Evolutionary conservation across 768 basidiomycete species (phyloP).

Genomic region (Phanerodontia chrysosporium): DNA sequence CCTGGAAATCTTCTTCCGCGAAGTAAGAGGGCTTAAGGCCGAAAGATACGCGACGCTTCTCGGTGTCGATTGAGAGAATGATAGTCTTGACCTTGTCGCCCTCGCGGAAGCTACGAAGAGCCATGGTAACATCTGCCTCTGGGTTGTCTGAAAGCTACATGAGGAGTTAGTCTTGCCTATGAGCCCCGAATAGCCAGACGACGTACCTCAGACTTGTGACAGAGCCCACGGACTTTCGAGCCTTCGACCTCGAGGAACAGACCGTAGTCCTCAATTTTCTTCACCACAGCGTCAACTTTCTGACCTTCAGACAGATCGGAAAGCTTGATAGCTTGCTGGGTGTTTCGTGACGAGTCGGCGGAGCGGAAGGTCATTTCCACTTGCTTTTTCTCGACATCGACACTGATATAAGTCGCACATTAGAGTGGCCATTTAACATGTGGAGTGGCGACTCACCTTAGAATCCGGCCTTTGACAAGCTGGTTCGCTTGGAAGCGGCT

Average conservation of each 20-base stretch:
- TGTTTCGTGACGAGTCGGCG: conserved; percentile 39
- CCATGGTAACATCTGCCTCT: conserved; percentile 72
- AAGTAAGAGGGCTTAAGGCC: conserved; percentile 89
- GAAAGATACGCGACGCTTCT: conserved; percentile 77
- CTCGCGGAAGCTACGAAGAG: conserved; percentile 77
- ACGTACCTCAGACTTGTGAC: conserved; percentile 87
- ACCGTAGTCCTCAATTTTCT: conserved; percentile 82
- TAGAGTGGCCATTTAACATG: neutral
- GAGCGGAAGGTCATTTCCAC: conserved; percentile 90
- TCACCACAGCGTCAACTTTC: conserved; percentile 75
- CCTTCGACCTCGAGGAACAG: conserved; percentile 90
- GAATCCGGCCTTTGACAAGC: conserved; percentile 80
- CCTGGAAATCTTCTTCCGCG: conserved; percentile 54
- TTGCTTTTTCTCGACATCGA: conserved; percentile 67
- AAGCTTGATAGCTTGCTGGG: conserved; percentile 36
- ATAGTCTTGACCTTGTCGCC: conserved; percentile 84
- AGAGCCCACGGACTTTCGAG: conserved; percentile 82
- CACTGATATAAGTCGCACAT: conserved; percentile 37
- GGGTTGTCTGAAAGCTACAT: conserved; percentile 82
- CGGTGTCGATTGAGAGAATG: conserved; percentile 67
- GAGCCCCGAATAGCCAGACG: neutral
- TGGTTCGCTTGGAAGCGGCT: conserved; percentile 73
- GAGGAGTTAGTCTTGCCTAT: neutral
- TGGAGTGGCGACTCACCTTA: conserved; percentile 47
- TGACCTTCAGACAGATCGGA: conserved; percentile 71